Evolutionary conservation across 2,329 filamentous ascomycete genomes (phyloP).

Genomic region (Kalmusia sp.): DNA sequence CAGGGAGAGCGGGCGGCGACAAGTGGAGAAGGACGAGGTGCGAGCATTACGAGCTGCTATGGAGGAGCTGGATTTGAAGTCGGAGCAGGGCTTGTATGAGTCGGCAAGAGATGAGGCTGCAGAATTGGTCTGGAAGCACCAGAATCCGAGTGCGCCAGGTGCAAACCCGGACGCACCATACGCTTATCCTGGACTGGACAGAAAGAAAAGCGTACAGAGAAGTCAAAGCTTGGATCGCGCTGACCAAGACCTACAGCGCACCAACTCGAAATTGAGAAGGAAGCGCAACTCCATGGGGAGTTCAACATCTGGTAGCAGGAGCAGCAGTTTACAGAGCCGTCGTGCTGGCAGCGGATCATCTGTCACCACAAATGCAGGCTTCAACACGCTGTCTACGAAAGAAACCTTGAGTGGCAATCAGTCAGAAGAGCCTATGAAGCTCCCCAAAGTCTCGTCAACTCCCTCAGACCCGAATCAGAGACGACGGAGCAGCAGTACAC

Average conservation of each 20-base stretch:
- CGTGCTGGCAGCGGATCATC: slow-evolving; percentile 41
- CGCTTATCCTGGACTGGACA: slow-evolving; percentile 70
- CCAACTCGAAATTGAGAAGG: slow-evolving; percentile 36
- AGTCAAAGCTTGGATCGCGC: slow-evolving; percentile 50
- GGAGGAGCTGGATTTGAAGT: slow-evolving; percentile 74
- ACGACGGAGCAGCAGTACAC: slow-evolving; percentile 69
- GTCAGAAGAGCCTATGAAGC: slow-evolving; percentile 38
- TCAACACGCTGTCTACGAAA: slow-evolving; percentile 31
- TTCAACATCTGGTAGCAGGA: slow-evolving; percentile 36
- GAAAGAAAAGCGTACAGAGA: slow-evolving; percentile 73
- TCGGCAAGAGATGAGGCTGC: slow-evolving; percentile 79
- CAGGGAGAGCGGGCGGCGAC: slow-evolving; percentile 75
- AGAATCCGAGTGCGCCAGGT: slow-evolving; percentile 72
- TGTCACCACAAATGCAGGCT: slow-evolving; percentile 22
- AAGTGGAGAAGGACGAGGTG: slow-evolving; percentile 83
- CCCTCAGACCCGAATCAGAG: slow-evolving; percentile 41
- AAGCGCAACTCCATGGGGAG: slow-evolving; percentile 48
- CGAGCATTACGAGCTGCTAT: slow-evolving; percentile 73
- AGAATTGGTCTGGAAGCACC: slow-evolving; percentile 79
- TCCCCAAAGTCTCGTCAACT: slow-evolving; percentile 40
- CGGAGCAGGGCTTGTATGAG: slow-evolving; percentile 69
- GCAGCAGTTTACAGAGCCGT: slow-evolving; percentile 48
- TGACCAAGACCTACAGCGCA: slow-evolving; percentile 40
- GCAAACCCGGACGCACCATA: slow-evolving; percentile 57
- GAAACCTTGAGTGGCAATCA: slow-evolving; percentile 22